Conservation (phyloP, 345 rosid species). For the Chamaenerion angustifolium region DNA sequence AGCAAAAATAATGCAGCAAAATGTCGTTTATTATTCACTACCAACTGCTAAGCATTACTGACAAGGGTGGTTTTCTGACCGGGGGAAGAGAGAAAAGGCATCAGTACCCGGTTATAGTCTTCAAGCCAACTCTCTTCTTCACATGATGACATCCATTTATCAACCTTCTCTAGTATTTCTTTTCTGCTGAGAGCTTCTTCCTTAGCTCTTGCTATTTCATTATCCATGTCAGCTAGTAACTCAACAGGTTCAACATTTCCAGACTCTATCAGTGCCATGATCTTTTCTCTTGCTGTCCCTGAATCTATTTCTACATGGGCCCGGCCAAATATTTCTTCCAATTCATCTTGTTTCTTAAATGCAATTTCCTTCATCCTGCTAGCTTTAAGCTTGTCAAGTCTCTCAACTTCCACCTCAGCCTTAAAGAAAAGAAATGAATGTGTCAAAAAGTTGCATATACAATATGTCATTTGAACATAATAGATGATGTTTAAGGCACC, state of each 20-base stretch:
- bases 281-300: slow-evolving; percentile 76
- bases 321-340: slow-evolving; percentile 68
- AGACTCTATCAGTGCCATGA: slow-evolving; percentile 69
- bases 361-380: slow-evolving; percentile 99
- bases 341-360: slow-evolving; percentile 81
- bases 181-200: slow-evolving; percentile 87
- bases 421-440: slow-evolving; percentile 13
- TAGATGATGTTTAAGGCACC: slow-evolving; percentile 22
- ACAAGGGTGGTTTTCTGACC: not conserved
- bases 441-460: slow-evolving; percentile 1
- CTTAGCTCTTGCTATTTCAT: slow-evolving; percentile 73
- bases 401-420: slow-evolving; percentile 93
- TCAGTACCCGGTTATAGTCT: slow-evolving; percentile 80
- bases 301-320: slow-evolving; percentile 80
- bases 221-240: slow-evolving; percentile 87
- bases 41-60: not conserved
- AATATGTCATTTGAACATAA: not conserved
- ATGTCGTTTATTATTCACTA: too few species aligned
- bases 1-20: too few species aligned
- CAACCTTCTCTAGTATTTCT: slow-evolving; percentile 92
- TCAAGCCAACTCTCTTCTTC: slow-evolving; percentile 99
- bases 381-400: slow-evolving; percentile 88
- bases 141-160: slow-evolving; percentile 98
- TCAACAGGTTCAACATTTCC: slow-evolving; percentile 89
- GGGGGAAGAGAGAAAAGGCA: slow-evolving; percentile 1